phyloP scores from a whole-genome alignment of 2,329 filamentous ascomycete genomes.

The Exophiala mesophila region DNA sequence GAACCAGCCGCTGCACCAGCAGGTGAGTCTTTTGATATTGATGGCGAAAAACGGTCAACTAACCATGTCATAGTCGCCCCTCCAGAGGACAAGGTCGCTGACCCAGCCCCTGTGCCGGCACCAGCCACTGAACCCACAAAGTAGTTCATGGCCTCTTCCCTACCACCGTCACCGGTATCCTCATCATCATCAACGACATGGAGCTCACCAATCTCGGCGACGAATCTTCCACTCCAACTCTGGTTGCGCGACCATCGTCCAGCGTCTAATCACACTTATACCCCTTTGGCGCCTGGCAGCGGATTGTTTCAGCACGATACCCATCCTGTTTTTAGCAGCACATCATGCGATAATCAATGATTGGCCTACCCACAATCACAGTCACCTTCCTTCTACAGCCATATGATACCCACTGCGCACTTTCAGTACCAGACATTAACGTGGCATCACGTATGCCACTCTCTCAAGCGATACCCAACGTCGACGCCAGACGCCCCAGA shows the following conservation, averaged over 20 bases:
- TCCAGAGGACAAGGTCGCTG: constrained; percentile 14
- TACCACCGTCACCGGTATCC: no score
- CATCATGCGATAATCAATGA: not conserved
- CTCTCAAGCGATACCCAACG: constrained; percentile 17
- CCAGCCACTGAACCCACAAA: constrained; percentile 13
- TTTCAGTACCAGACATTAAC: constrained; percentile 6
- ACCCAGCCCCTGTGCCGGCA: constrained; percentile 16
- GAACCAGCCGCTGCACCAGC: constrained; percentile 20
- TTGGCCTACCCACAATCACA: not conserved
- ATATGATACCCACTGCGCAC: constrained; percentile 13
- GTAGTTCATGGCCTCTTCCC: no score
- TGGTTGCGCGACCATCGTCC: not conserved
- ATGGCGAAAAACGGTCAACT: no score
- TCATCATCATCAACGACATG: not conserved
- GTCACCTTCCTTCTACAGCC: not conserved
- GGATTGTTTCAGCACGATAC: constrained; percentile 3
- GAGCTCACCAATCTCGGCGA: not conserved
- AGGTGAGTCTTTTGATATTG: constrained; percentile 14
- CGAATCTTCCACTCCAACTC: not conserved
- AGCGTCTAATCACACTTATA: constrained; percentile 22
- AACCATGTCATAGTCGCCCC: no score
- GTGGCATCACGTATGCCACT: constrained; percentile 8
- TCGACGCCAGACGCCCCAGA: constrained; percentile 7
- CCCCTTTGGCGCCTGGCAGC: constrained; percentile 13
- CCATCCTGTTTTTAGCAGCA: not conserved